Evolutionary conservation across 78 protist species (phyloP), one percentile per base, ranked within the genome.

Genomic region (Dictyostelium citrinum): DNA sequence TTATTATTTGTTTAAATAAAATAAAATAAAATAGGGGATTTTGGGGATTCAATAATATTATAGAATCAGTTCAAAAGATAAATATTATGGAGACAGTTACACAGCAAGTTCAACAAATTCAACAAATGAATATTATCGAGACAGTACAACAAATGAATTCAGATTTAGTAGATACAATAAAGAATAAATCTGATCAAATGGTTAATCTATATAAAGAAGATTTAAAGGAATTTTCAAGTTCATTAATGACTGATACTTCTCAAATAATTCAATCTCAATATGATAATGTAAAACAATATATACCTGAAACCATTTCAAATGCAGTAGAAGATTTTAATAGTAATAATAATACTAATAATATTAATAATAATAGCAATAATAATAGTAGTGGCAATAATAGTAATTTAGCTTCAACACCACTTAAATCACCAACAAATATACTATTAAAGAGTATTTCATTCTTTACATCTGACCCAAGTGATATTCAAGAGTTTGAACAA

Each of bases 151-250:
- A 86, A 70, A 86, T 86, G 77, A 76, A 88, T 39, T 33, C 77
- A 33, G 77, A 35, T 29, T 77, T 88, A 5, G 93, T 88, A 0
- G 93, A 88, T 6, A 78, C 93, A 24, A 88, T 88, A 12, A 88
- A 78, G 82, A 78, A 41, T 27, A 88, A 68, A 37, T 88, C 93
- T 3, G 93, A 88, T 75, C 85, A 78, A 41, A 60, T 88, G 46
- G 93, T 88, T 22, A 78, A 39, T 33, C 24, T 88, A 67, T 88
- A 88, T 46, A 88, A 78, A 46, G 93, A 88, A 31, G 93, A 88
- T 46, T 55, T 88, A 49, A 81, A 88, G 33, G 93, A 88, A 77
- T 88, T 88, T 67, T 88, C 93, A 78, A 88, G 27, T 29, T 67
- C 85, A 31, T n/a, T 88, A 12, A 31, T 74, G 24, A 9, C 27